A percentile compares a stretch with the other conserved stretches of the same genome.
These are phyloP conservation scores for Ceratocystiopsis sp. DNA, from an alignment of 2,329 filamentous ascomycete genomes.

Conservation along the genomic window DNA sequence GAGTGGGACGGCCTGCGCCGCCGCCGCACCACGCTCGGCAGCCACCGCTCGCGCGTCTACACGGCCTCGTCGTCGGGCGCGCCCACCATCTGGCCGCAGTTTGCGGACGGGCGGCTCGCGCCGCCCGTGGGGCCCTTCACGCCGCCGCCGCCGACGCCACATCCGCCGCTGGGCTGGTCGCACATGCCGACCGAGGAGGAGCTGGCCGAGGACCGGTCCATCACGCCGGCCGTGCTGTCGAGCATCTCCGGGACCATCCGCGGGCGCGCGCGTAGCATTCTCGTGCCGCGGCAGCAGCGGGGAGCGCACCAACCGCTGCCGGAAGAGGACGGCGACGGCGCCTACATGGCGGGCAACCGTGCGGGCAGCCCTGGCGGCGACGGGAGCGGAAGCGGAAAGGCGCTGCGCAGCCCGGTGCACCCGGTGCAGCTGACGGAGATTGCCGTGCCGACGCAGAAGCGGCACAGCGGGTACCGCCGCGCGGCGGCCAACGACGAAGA, in stretches of 20 bases:
- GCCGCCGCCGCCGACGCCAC: slow-evolving; percentile 19
- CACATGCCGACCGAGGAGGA: slow-evolving; percentile 56
- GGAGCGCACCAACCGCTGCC: slow-evolving; percentile 12
- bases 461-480: background rate
- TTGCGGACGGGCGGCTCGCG: slow-evolving; percentile 6
- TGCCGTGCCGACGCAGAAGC: slow-evolving; percentile 28
- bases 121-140: slow-evolving; percentile 16
- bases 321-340: background rate
- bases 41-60: slow-evolving; percentile 18
- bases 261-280: slow-evolving; percentile 22
- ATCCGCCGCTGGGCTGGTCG: slow-evolving; percentile 78
- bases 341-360: too few relatives aligned
- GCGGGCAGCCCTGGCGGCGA: too few relatives aligned
- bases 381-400: background rate
- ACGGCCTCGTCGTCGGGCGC: background rate
- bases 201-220: slow-evolving; percentile 32
- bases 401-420: slow-evolving; percentile 36
- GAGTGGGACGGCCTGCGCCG: slow-evolving; percentile 88
- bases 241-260: slow-evolving; percentile 41
- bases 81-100: too few relatives aligned
- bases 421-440: slow-evolving; percentile 49
- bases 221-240: slow-evolving; percentile 30
- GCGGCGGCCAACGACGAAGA: slow-evolving; percentile 20
- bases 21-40: slow-evolving; percentile 35
- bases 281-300: slow-evolving; percentile 20